Evolutionary conservation across 1,284 basidiomycete species (phyloP).

Genomic region (Pseudozyma sp.): DNA sequence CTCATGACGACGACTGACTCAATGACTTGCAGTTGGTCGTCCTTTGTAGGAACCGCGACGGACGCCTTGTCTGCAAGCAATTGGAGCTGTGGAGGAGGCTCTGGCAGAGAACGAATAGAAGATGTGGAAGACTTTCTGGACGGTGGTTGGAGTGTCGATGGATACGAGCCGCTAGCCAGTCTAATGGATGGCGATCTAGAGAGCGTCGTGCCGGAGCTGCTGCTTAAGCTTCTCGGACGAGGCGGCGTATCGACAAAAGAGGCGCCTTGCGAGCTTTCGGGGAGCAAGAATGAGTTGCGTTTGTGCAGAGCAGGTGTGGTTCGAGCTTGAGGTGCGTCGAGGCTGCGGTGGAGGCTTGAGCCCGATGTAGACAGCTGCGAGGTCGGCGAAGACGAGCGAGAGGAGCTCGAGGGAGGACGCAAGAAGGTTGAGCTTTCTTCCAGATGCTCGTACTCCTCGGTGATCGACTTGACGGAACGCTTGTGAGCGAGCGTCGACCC

Average conservation of each 20-base stretch:
- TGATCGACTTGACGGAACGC: constrained; percentile 47
- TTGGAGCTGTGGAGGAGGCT: constrained; percentile 15
- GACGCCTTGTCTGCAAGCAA: neutral
- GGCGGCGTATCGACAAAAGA: constrained; percentile 22
- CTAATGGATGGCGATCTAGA: constrained; percentile 44
- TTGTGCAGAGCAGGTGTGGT: constrained; percentile 12
- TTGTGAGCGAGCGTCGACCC: constrained; percentile 28
- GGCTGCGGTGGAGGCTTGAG: neutral
- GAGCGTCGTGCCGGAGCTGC: constrained; percentile 17
- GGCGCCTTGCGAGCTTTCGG: constrained; percentile 18
- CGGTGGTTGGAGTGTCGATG: constrained; percentile 40
- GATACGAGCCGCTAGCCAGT: constrained; percentile 43
- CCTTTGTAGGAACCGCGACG: neutral
- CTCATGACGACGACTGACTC: constrained; percentile 9
- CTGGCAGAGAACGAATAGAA: constrained; percentile 36
- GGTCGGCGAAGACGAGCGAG: constrained; percentile 27
- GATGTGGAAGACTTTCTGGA: constrained; percentile 28
- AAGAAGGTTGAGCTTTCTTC: constrained; percentile 4
- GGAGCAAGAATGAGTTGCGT: constrained; percentile 22
- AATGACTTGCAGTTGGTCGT: neutral
- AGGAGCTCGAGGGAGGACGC: constrained; percentile 14
- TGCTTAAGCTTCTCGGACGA: constrained; percentile 32
- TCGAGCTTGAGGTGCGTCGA: constrained; percentile 1
- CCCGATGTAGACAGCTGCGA: constrained; percentile 4
- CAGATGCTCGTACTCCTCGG: constrained; percentile 31